Conservation (phyloP, 139 green algal species). For the Chlorella sp. region DNA sequence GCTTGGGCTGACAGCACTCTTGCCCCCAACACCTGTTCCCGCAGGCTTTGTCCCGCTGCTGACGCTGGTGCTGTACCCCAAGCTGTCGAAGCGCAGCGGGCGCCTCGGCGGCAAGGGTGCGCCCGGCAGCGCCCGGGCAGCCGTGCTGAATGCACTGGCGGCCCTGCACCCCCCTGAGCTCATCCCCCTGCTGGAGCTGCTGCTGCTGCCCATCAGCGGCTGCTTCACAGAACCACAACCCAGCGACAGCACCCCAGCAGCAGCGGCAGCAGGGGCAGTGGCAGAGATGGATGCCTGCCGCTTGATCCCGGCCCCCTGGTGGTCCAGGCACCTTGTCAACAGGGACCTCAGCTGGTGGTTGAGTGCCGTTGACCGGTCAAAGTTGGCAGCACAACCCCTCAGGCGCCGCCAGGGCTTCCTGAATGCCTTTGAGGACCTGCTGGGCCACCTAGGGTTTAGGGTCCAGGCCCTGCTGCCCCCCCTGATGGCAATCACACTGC, state of each 20-base stretch:
- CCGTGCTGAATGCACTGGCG: constrained; percentile 76
- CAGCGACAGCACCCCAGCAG: no score
- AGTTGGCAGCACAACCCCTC: constrained; percentile 45
- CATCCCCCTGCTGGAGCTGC: constrained; percentile 61
- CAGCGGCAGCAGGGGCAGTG: no score
- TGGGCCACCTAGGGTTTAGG: constrained; percentile 67
- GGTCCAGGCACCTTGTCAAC: constrained; percentile 10
- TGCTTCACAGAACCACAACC: no score
- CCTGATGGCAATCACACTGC: constrained; percentile 58
- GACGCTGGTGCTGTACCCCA: constrained; percentile 69
- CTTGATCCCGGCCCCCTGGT: constrained; percentile 54
- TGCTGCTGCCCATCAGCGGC: constrained; percentile 61
- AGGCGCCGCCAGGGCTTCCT: constrained; percentile 56
- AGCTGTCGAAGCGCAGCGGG: constrained; percentile 72
- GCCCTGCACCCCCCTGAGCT: constrained; percentile 50
- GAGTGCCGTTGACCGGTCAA: constrained; percentile 35
- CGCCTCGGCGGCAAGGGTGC: constrained; percentile 62
- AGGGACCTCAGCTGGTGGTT: constrained; percentile 52
- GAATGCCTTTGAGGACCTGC: constrained; percentile 68
- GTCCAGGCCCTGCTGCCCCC: constrained; percentile 63
- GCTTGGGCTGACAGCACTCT: constrained; percentile 59
- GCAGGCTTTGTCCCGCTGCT: constrained; percentile 8
- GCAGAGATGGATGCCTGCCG: constrained; percentile 14
- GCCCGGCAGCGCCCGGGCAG: constrained; percentile 61
- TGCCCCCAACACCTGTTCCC: constrained; percentile 15